Evolutionary conservation across 2,329 filamentous ascomycete genomes (phyloP).

Genomic region (Epichloe gansuensis): DNA sequence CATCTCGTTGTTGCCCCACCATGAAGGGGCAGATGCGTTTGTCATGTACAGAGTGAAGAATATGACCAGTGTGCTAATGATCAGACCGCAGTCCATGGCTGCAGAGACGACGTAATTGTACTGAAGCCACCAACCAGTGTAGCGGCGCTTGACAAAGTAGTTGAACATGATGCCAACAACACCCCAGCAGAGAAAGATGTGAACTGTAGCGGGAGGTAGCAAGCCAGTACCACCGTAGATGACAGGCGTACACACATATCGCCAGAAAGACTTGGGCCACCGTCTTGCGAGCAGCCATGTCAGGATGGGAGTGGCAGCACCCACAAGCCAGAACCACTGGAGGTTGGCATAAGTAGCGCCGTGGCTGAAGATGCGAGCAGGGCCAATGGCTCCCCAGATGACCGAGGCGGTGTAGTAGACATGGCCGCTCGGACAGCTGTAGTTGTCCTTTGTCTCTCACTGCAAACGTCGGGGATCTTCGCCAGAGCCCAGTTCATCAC

Average conservation of each 20-base stretch:
- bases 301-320: conserved; percentile 48
- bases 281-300: conserved; percentile 50
- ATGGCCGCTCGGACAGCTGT: conserved; percentile 42
- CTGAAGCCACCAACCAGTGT: conserved; percentile 62
- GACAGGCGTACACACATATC: conserved; percentile 56
- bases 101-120: conserved; percentile 69
- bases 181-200: conserved; percentile 62
- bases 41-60: conserved; percentile 58
- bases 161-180: conserved; percentile 57
- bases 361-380: conserved; percentile 54
- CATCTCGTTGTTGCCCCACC: conserved; percentile 48
- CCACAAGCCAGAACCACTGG: conserved; percentile 61
- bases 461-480: conserved; percentile 51
- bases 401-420: conserved; percentile 58
- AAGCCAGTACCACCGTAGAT: conserved; percentile 53
- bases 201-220: conserved; percentile 57
- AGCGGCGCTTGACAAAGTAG: conserved; percentile 51
- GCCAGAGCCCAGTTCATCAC: conserved; percentile 56
- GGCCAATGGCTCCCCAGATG: conserved; percentile 64
- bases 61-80: conserved; percentile 54
- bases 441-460: conserved; percentile 38
- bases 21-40: conserved; percentile 39
- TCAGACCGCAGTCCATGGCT: conserved; percentile 56
- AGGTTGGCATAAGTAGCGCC: conserved; percentile 50
- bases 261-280: conserved; percentile 48